A percentile compares a stretch with the other conserved stretches of the same genome.
Evolutionary conservation across 2,329 filamentous ascomycete species (phyloP).

Genomic region (Colletotrichum zoysiae): DNA sequence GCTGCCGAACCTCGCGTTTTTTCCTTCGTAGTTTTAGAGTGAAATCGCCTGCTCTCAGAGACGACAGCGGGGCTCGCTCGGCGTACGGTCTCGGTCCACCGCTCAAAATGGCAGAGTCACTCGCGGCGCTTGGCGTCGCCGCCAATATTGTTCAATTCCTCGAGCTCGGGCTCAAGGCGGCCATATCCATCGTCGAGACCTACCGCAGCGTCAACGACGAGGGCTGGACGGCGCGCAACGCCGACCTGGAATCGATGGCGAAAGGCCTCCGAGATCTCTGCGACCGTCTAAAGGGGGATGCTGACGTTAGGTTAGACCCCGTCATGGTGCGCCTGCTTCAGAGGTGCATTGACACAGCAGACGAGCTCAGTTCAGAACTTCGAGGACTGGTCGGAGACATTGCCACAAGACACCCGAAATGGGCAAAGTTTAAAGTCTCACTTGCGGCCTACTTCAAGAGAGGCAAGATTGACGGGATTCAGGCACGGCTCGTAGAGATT

Average conservation of each 20-base stretch:
- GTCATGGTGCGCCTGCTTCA: constrained; percentile 1
- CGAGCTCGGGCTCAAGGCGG: constrained; percentile 27
- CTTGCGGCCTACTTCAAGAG: not conserved
- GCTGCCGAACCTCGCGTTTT: not conserved
- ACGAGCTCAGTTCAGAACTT: constrained; percentile 1
- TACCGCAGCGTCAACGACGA: constrained; percentile 3
- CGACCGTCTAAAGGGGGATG: not conserved
- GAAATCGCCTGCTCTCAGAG: not conserved
- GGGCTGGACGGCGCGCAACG: not conserved
- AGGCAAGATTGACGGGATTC: not conserved
- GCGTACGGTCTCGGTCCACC: not conserved
- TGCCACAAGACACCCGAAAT: not conserved
- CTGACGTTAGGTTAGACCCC: not conserved
- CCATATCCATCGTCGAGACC: constrained; percentile 5
- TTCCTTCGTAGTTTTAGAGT: not conserved
- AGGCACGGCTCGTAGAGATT: not conserved
- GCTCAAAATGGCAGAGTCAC: constrained; percentile 16
- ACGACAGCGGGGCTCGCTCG: not conserved
- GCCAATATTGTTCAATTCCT: constrained; percentile 33
- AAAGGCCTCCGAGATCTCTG: not conserved
- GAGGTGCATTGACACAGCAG: not conserved
- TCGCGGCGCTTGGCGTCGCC: constrained; percentile 58
- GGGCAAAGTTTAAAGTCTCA: not conserved
- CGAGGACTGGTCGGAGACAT: not conserved
- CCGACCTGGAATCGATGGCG: not conserved